These are phyloP conservation scores for Hypoxylon sp. DNA, from an alignment of 2,329 filamentous ascomycete species.

Conservation along the genomic window DNA sequence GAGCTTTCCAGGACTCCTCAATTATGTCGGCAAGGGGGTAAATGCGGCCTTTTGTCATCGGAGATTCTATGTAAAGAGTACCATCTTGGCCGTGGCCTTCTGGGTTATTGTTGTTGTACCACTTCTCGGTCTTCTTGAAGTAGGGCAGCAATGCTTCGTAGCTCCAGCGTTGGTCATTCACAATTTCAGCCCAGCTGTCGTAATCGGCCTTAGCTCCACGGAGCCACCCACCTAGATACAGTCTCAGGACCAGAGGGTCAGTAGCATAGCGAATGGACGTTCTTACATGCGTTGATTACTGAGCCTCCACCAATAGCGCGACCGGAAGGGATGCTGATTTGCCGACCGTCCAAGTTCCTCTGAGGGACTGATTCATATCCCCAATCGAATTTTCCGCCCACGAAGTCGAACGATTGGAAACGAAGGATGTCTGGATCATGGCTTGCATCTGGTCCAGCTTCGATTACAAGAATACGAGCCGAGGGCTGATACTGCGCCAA, in stretches of 20 bases:
- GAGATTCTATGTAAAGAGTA: constrained; percentile 49
- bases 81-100: constrained; percentile 51
- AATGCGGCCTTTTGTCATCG: constrained; percentile 49
- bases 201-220: constrained; percentile 61
- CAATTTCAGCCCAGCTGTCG: constrained; percentile 58
- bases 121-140: constrained; percentile 55
- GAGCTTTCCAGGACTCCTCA: constrained; percentile 52
- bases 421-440: constrained; percentile 42
- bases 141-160: constrained; percentile 60
- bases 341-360: constrained; percentile 33
- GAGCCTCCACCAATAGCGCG: constrained; percentile 45
- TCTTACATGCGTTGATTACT: constrained; percentile 47
- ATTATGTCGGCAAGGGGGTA: constrained; percentile 54
- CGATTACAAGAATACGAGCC: constrained; percentile 42
- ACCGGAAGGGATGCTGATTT: constrained; percentile 39
- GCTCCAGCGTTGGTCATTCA: constrained; percentile 58
- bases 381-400: constrained; percentile 47
- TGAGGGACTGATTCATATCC: constrained; percentile 44
- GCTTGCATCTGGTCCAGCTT: constrained; percentile 46
- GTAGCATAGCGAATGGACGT: neutral
- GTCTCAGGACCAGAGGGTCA: constrained; percentile 2
- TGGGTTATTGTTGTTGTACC: constrained; percentile 33
- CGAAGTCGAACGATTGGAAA: constrained; percentile 40
- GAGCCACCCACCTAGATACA: constrained; percentile 53
- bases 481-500: constrained; percentile 35